Evolutionary conservation across 2,329 filamentous ascomycete species (phyloP).

Genomic region (Colletotrichum simmondsii): DNA sequence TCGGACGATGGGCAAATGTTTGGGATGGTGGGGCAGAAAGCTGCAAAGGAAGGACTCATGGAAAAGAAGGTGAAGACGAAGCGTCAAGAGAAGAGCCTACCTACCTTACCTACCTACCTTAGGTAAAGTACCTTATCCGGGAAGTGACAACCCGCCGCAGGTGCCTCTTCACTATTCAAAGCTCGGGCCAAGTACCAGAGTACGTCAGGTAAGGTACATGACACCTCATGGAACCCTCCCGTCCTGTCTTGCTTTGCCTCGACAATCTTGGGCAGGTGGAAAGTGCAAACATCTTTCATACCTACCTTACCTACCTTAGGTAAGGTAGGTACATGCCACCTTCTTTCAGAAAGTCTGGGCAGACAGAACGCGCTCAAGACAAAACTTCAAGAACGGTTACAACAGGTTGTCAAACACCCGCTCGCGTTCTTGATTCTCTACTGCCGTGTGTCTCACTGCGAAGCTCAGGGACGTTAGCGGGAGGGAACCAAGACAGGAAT

Average conservation of each 20-base stretch:
- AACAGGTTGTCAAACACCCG: neutral
- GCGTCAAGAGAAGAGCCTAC: too few relatives aligned
- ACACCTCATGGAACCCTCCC: neutral
- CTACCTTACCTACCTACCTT: too few relatives aligned
- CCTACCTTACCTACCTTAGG: too few relatives aligned
- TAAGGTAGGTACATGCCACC: neutral
- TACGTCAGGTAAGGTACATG: neutral
- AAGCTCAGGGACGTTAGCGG: neutral
- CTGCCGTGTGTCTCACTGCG: neutral
- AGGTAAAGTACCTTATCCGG: neutral
- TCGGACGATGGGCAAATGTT: conserved; percentile 19
- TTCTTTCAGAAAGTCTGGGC: neutral
- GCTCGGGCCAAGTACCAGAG: neutral
- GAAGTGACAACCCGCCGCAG: neutral
- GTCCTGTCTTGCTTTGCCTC: neutral
- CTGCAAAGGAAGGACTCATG: neutral
- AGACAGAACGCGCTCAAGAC: neutral
- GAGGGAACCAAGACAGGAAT: neutral
- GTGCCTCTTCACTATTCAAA: neutral
- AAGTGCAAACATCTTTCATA: neutral
- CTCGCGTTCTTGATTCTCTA: neutral
- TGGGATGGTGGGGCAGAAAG: conserved; percentile 20
- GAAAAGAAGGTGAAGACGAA: neutral
- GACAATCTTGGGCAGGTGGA: neutral
- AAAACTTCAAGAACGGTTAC: neutral